Base-by-base conservation (phyloP, 495 filamentous ascomycete species). In the Annulohypoxylon stygium region DNA sequence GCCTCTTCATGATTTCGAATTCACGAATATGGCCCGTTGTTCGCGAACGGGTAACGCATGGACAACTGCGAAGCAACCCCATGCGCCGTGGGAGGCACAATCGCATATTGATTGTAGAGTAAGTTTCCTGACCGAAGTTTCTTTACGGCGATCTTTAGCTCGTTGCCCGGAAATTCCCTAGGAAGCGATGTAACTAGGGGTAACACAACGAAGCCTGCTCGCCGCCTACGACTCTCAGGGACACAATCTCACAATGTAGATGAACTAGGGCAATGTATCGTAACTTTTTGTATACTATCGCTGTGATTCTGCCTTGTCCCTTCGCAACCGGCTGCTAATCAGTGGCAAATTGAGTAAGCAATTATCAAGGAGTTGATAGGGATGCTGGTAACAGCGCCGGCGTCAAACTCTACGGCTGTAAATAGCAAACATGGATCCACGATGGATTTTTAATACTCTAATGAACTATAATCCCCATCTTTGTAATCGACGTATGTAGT, bases 11-110 rank as follows among this genome's bases (percentile, higher is more conserved):
- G 18, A 4, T 37, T 23, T 11, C 30, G 6, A 2, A 45, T 50
- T 37, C 61, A 55, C n/a, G 23, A 51, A 62, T 58, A n/a, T 23
- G 59, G 50, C 57, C 45, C 20, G 30, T 43, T 64, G 18, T n/a
- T 67, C 33, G 50, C 51, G 20, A 45, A 43, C 10, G 41, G 53
- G 62, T 54, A 70, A 65, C 67, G 51, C 41, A 63, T 70, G 63
- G 71, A 70, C 23, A 4, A 11, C 71, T 74, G 67, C 62, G 26
- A 67, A 63, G 62, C 67, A 53, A 74, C 71, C 30, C 39, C 50
- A 11, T 37, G 23, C 20, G 30, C 43, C 33, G 14, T 14, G 16
- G 30, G 30, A 36, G 33, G 54, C 45, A 11, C n/a, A 26, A 57
- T 61, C 54, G 23, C 3, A 61, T 45, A 37, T 20, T 41, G 37